Evolutionary conservation across 495 filamentous ascomycete genomes (phyloP).

Genomic region (Penicillium roqueforti): DNA sequence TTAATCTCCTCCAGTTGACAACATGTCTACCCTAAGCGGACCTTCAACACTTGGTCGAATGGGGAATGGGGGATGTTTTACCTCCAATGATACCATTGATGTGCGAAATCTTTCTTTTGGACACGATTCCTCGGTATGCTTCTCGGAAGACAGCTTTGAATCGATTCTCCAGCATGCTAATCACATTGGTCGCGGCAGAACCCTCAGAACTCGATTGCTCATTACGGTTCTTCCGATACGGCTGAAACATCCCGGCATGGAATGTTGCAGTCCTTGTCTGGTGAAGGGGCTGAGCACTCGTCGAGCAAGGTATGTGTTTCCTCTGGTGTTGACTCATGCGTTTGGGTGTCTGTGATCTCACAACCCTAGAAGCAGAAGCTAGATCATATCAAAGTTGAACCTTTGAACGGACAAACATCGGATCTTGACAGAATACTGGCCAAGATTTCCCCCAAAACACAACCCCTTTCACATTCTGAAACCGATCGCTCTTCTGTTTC

Average conservation of each 20-base stretch:
- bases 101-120: conserved; percentile 19
- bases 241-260: conserved; percentile 40
- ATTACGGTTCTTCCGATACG: conserved; percentile 29
- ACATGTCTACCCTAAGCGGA: conserved; percentile 29
- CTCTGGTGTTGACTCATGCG: neutral
- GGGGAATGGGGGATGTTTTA: conserved; percentile 15
- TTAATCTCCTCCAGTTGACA: conserved; percentile 4
- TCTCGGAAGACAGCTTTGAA: neutral
- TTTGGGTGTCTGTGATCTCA: conserved; percentile 26
- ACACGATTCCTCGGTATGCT: conserved; percentile 31
- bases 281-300: conserved; percentile 18
- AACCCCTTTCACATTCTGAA: conserved; percentile 31
- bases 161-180: neutral
- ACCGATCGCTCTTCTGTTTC: conserved; percentile 48
- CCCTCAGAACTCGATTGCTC: conserved; percentile 27
- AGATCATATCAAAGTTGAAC: conserved; percentile 31
- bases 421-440: conserved; percentile 40
- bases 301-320: conserved; percentile 36
- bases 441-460: conserved; percentile 32
- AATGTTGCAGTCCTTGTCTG: conserved; percentile 26
- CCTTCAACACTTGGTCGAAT: conserved; percentile 25
- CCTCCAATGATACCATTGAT: conserved; percentile 18
- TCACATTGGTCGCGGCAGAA: conserved; percentile 9
- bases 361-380: conserved; percentile 52
- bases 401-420: conserved; percentile 24